A percentile compares a stretch with the other conserved stretches of the same genome.
phyloP scores from a whole-genome alignment of 2,329 filamentous ascomycete species.

The Cladosporium sp. region DNA sequence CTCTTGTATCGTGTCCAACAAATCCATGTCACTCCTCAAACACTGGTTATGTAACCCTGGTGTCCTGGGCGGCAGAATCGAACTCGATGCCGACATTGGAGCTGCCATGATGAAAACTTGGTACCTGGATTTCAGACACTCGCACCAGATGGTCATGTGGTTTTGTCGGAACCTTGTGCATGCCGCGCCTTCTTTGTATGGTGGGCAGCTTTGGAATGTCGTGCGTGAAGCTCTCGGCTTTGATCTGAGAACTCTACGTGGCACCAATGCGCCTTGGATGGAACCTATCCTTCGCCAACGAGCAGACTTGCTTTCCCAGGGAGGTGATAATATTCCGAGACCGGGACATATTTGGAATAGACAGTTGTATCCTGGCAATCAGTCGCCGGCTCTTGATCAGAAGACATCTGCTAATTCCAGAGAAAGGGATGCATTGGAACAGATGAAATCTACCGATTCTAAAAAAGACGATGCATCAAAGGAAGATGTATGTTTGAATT shows the following conservation, averaged over 20 bases:
- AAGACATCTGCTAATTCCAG: neutral
- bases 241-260: constrained; percentile 23
- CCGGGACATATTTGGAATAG: constrained; percentile 14
- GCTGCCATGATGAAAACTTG: constrained; percentile 21
- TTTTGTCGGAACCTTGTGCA: constrained; percentile 21
- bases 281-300: constrained; percentile 1
- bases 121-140: constrained; percentile 24
- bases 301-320: neutral
- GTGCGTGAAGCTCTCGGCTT: constrained; percentile 23
- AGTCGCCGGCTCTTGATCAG: neutral
- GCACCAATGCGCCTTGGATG: constrained; percentile 9
- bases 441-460: neutral
- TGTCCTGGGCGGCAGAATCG: constrained; percentile 15
- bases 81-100: constrained; percentile 18
- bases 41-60: constrained; percentile 23
- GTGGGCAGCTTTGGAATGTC: constrained; percentile 16
- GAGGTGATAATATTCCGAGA: neutral
- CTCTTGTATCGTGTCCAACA: constrained; percentile 18
- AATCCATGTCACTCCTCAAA: constrained; percentile 18
- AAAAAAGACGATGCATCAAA: neutral
- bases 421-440: neutral
- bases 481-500: neutral
- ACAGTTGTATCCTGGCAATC: neutral
- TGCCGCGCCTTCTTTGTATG: constrained; percentile 17
- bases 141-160: constrained; percentile 25